Base-by-base conservation (phyloP, 2,329 filamentous ascomycete genomes). In the Corinectria fuckeliana region DNA sequence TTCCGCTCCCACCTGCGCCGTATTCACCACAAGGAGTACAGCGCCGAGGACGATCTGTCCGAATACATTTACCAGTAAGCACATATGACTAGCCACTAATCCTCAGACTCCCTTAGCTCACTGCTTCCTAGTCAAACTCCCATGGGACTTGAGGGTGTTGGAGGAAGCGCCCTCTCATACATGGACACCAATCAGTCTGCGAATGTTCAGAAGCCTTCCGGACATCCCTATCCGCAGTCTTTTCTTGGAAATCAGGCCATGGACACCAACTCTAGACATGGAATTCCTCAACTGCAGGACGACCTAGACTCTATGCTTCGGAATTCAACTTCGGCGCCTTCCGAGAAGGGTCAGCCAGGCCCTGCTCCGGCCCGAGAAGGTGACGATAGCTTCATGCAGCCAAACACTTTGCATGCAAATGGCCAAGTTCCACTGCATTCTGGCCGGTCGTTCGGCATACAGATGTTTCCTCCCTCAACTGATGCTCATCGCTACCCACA, bases 1-100 rank as follows among this genome's bases (percentile, higher is more conserved):
- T 97, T 97, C 74, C 88, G 88, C 61, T 87, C 89, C 32, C 93
- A 97, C 71, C 81, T 96, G 44, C 80, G 78, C 49, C 85, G 89
- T 10, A 86, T 91, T 68, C 93, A 97, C 72, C 61, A 64, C 0
- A 72, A 74, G 3, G 25, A 71, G 1, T 71, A 81, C 9, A 56
- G 60, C 3, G 60, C 72, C 3, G 79, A 80, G 2, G 74, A 76
- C 16, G 76, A 80, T 28, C 61, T 84, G 4, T 70, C 72, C 18
- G 38, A 65, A 11, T 84, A 74, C 50, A 49, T 73, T 10, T 54
- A 70, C 49, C 64, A 50, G 62, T 69, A 62, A 50, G 63, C 45
- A 6, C n/a, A n/a, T n/a, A n/a, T n/a, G n/a, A n/a, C 28, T 14
- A 5, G 16, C 6, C 10, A 21, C 25, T 26, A 16, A 44, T 9